These are phyloP conservation scores for Epichloe brachyelytri DNA, from an alignment of 2,329 filamentous ascomycete genomes.

Conservation along the genomic window DNA sequence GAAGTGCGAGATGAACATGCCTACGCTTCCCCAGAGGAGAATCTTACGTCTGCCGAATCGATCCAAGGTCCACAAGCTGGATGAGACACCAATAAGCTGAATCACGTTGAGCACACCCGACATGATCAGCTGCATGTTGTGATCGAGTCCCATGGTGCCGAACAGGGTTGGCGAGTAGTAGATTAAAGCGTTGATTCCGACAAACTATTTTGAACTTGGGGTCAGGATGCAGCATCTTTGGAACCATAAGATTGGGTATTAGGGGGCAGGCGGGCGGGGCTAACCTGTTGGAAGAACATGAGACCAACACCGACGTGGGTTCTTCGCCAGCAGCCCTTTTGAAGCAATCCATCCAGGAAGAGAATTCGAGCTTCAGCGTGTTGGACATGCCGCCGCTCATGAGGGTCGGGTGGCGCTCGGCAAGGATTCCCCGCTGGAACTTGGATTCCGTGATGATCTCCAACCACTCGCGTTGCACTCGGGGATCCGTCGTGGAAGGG, in stretches of 20 bases:
- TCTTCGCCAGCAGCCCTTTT: constrained; percentile 32
- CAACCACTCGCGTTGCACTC: constrained; percentile 13
- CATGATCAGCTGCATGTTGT: constrained; percentile 19
- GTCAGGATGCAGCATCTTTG: neutral
- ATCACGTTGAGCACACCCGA: constrained; percentile 19
- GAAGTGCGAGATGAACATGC: constrained; percentile 16
- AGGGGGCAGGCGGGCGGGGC: neutral
- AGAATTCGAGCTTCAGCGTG: constrained; percentile 32
- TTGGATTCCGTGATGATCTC: constrained; percentile 15
- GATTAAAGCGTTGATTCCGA: constrained; percentile 30
- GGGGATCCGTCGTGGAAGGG: constrained; percentile 10
- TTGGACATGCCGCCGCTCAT: constrained; percentile 20
- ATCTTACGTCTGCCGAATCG: constrained; percentile 15
- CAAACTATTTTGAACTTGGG: constrained; percentile 7
- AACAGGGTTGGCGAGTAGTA: constrained; percentile 49
- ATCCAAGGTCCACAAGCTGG: constrained; percentile 31
- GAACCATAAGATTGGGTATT: no score
- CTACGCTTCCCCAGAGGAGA: constrained; percentile 13
- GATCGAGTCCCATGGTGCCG: constrained; percentile 35
- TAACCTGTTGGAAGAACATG: constrained; percentile 46
- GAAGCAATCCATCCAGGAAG: constrained; percentile 36
- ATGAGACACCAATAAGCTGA: constrained; percentile 23
- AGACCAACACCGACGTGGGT: constrained; percentile 33
- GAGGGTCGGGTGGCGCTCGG: constrained; percentile 20
- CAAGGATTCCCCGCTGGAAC: constrained; percentile 16